Evolutionary conservation across 306 rosid species (phyloP).

Genomic region (Sicyos edulis): DNA sequence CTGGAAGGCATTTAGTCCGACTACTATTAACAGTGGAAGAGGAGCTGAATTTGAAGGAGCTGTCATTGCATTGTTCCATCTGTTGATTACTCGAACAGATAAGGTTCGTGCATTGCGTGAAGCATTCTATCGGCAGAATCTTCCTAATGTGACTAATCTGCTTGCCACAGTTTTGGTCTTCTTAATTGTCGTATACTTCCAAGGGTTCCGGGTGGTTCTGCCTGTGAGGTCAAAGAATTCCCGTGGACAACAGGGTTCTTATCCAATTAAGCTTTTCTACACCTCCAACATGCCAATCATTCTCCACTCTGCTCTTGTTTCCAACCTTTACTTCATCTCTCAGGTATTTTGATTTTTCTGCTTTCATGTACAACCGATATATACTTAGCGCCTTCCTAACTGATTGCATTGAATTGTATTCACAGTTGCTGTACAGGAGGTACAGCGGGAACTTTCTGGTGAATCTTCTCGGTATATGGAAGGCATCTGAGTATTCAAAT

Average conservation of each 20-base stretch:
- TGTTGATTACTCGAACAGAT: constrained; percentile 40
- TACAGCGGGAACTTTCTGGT: constrained; percentile 25
- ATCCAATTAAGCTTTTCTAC: constrained; percentile 52
- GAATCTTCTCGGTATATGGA: constrained; percentile 26
- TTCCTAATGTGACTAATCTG: constrained; percentile 49
- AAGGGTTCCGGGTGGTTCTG: constrained; percentile 51
- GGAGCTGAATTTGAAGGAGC: constrained; percentile 65
- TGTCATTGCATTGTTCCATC: constrained; percentile 47
- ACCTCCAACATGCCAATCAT: constrained; percentile 62
- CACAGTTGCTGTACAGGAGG: constrained; percentile 30
- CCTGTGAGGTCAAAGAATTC: constrained; percentile 56
- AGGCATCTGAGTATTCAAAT: constrained; percentile 30
- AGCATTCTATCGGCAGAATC: constrained; percentile 56
- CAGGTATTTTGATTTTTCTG: constrained; percentile 25
- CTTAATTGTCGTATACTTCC: constrained; percentile 49
- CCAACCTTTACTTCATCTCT: constrained; percentile 46
- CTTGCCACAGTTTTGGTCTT: constrained; percentile 52
- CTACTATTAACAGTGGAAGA: constrained; percentile 49
- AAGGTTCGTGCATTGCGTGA: constrained; percentile 51
- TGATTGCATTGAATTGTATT: background rate
- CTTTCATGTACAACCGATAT: background rate
- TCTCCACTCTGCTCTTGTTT: constrained; percentile 53
- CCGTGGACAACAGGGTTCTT: constrained; percentile 49
- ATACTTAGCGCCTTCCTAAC: background rate
- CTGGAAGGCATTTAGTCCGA: constrained; percentile 57